A percentile compares a stretch with the other conserved stretches of the same genome.
Evolutionary conservation across 2,329 filamentous ascomycete species (phyloP).

Genomic region (Fusarium sp.): DNA sequence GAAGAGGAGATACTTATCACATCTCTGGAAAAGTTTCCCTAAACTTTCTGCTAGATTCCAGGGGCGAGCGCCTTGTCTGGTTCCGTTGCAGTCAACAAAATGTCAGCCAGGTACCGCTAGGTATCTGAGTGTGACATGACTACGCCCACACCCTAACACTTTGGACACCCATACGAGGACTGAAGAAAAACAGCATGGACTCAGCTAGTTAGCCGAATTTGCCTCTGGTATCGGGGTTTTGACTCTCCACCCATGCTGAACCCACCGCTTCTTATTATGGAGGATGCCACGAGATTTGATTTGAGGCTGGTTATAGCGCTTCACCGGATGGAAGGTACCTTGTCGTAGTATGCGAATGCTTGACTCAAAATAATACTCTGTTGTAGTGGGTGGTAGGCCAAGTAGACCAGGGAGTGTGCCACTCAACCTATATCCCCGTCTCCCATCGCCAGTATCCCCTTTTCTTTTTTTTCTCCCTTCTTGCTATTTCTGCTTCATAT

Average conservation of each 20-base stretch:
- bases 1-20: background rate
- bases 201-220: slow-evolving; percentile 13
- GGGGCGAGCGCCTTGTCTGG: slow-evolving; percentile 9
- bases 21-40: background rate
- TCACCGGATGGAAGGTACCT: background rate
- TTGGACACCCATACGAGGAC: background rate
- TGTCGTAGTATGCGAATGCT: background rate
- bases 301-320: background rate
- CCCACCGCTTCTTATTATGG: slow-evolving; percentile 13
- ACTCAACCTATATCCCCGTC: slow-evolving; percentile 42
- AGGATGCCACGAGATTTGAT: slow-evolving; percentile 17
- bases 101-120: background rate
- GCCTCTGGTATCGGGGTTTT: slow-evolving; percentile 3
- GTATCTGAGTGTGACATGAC: background rate
- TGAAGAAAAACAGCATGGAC: background rate
- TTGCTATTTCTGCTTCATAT: slow-evolving; percentile 35
- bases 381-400: background rate
- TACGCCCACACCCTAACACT: slow-evolving; percentile 4
- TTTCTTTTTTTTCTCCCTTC: slow-evolving; percentile 41
- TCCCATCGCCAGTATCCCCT: slow-evolving; percentile 35
- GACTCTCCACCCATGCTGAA: background rate
- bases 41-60: slow-evolving; percentile 29
- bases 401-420: slow-evolving; percentile 25
- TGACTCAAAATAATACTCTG: background rate
- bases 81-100: background rate